These are phyloP conservation scores for Tubosaeta brunneosetosa DNA, from an alignment of 768 basidiomycete species.

Conservation along the genomic window DNA sequence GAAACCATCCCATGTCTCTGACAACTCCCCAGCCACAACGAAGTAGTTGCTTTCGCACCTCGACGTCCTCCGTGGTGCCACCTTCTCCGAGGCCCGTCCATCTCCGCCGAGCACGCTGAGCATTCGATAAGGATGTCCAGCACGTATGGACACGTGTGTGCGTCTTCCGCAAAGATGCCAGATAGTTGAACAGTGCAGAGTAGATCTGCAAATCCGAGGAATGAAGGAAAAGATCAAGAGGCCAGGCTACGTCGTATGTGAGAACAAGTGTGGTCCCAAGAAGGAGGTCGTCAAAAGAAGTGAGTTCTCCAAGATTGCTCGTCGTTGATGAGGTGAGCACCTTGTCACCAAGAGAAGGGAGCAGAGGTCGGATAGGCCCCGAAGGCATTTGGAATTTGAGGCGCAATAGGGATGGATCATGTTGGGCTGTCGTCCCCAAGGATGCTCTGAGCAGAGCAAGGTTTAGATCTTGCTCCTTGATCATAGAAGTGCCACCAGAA, in stretches of 20 bases:
- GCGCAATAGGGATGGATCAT: conserved; percentile 69
- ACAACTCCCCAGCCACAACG: conserved; percentile 85
- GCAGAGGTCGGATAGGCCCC: conserved; percentile 75
- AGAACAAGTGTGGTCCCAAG: conserved; percentile 75
- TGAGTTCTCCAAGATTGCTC: conserved; percentile 35
- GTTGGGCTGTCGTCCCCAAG: conserved; percentile 82
- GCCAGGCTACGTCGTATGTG: conserved; percentile 75
- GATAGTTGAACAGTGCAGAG: conserved; percentile 72
- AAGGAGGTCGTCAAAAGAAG: conserved; percentile 66
- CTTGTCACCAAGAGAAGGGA: conserved; percentile 59
- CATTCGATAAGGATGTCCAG: conserved; percentile 82
- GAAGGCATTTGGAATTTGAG: conserved; percentile 75
- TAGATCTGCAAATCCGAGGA: conserved; percentile 71
- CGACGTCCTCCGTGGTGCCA: conserved; percentile 67
- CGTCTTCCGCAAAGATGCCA: conserved; percentile 79
- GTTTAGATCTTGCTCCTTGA: conserved; percentile 87
- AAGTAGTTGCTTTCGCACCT: conserved; percentile 58
- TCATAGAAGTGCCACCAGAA: conserved; percentile 65
- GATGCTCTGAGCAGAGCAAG: conserved; percentile 84
- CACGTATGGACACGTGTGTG: conserved; percentile 75
- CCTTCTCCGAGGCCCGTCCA: conserved; percentile 90
- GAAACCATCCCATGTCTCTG: conserved; percentile 87
- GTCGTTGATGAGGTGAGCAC: conserved; percentile 40
- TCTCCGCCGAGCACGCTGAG: conserved; percentile 75
- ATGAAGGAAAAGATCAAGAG: conserved; percentile 84